phyloP scores from a whole-genome alignment of 1,284 basidiomycete genomes.

The Rhodotorula sp. region DNA sequence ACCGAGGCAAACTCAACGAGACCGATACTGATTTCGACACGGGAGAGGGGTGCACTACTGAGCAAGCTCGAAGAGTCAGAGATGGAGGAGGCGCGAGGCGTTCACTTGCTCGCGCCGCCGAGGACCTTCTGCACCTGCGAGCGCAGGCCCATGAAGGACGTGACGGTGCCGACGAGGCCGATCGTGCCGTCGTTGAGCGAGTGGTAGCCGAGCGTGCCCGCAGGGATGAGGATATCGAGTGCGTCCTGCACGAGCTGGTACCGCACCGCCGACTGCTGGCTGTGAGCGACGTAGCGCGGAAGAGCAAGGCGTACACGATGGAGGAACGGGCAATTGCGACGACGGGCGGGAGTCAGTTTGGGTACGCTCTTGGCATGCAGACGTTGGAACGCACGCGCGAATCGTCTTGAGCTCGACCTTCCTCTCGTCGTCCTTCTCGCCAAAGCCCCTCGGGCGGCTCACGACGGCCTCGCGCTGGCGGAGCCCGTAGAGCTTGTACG shows the following conservation, averaged over 20 bases:
- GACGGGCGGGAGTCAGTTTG: neutral
- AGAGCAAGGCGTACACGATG: no score
- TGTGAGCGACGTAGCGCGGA: slow-evolving; percentile 46
- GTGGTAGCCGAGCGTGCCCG: slow-evolving; percentile 74
- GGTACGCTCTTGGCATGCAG: no score
- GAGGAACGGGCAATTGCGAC: neutral
- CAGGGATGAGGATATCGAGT: slow-evolving; percentile 85
- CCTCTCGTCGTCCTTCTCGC: slow-evolving; percentile 64
- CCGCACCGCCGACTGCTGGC: slow-evolving; percentile 65
- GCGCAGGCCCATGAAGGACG: slow-evolving; percentile 56
- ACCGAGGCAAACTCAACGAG: no score
- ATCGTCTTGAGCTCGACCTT: slow-evolving; percentile 64
- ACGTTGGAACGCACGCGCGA: slow-evolving; percentile 56
- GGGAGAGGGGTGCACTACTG: no score
- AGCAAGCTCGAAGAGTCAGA: no score
- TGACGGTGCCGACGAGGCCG: slow-evolving; percentile 71
- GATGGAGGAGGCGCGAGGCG: no score
- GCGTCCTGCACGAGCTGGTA: slow-evolving; percentile 78
- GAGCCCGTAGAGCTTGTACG: slow-evolving; percentile 43
- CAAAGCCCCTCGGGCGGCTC: slow-evolving; percentile 57
- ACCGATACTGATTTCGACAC: no score
- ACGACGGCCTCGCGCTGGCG: slow-evolving; percentile 28
- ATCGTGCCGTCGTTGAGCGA: slow-evolving; percentile 82
- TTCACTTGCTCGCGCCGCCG: slow-evolving; percentile 1
- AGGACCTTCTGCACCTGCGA: slow-evolving; percentile 45